Evolutionary conservation across 495 filamentous ascomycete genomes (phyloP).

Genomic region (Penicillium goetzii): DNA sequence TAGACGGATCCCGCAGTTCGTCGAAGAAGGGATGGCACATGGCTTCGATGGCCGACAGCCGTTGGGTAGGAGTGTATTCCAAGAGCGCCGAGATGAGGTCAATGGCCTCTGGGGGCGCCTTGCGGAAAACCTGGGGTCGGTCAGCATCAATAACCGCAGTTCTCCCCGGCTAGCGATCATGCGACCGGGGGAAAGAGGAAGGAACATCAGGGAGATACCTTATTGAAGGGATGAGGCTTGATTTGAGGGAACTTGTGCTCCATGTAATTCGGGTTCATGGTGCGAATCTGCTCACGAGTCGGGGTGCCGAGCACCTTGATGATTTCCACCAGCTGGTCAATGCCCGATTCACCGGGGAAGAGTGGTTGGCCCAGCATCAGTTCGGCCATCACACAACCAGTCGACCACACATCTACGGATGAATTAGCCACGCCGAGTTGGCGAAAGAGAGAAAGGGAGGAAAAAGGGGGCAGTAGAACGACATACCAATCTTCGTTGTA

Average conservation of each 20-base stretch:
- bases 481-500: slow-evolving; percentile 97
- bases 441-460: slow-evolving; percentile 4
- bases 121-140: slow-evolving; percentile 78
- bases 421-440: slow-evolving; percentile 27
- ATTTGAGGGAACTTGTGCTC: slow-evolving; percentile 99
- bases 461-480: slow-evolving; percentile 9
- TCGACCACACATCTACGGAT: slow-evolving; percentile 94
- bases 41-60: slow-evolving; percentile 89
- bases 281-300: slow-evolving; percentile 97
- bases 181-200: background rate
- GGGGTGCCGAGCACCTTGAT: slow-evolving; percentile 99
- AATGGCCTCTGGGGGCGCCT: slow-evolving; percentile 88
- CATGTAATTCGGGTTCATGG: slow-evolving; percentile 99
- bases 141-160: slow-evolving; percentile 22
- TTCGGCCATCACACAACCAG: slow-evolving; percentile 98
- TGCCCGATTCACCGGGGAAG: slow-evolving; percentile 98
- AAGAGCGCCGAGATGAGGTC: slow-evolving; percentile 91
- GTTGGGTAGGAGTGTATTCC: slow-evolving; percentile 96
- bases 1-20: slow-evolving; percentile 86
- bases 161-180: background rate
- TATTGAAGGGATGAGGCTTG: slow-evolving; percentile 98
- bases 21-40: slow-evolving; percentile 99
- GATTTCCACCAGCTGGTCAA: slow-evolving; percentile 98
- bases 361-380: slow-evolving; percentile 98
- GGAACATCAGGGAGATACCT: slow-evolving; percentile 56